Base-by-base conservation (phyloP, 257 asterid species). In the Ligustrum vulgare region DNA sequence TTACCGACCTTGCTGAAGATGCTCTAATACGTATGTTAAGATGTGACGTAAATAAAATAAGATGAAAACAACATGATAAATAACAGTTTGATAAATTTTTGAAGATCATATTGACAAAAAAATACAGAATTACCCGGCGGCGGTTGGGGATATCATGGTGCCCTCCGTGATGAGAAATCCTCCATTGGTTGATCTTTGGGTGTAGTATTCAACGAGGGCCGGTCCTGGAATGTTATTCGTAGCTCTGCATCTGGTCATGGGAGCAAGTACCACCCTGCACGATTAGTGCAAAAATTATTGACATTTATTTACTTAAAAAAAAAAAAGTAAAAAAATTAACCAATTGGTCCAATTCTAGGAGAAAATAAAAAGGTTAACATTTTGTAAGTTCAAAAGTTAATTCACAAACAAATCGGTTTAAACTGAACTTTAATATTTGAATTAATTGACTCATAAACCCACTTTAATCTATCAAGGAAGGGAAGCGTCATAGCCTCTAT, bases 121-220 rank as follows among this genome's bases (percentile, higher is more conserved):
- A 34, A 76, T 58, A 71, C 82, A 78, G 51, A 76, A 82, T 66
- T 91, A 91, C 97, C 98, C 98, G 75, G 97, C 98, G 18, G 96
- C 80, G 18, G 90, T 83, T 6, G 96, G 96, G 49, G 96, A 89
- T 71, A 91, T 84, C 96, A 89, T 91, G 74, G 98, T 94, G 28
- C 97, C 98, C 86, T 94, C 98, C 4, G 96, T 89, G 86, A 94
- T 92, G 84, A 93, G 97, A 80, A 94, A 85, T 35, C 98, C 99
- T 51, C 99, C 97, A 31, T 56, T 33, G 2, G 99, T 91, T 67
- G 97, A 91, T 82, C 99, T 90, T 66, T 94, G 99, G 5, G 83
- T 47, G 83, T 94, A 94, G 79, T 92, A 94, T 80, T 91, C 88
- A 4, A 77, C 88, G 2, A 91, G 86, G 37, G 93, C 95, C 11